Conservation (phyloP, 2,329 filamentous ascomycete species). For the Parasarocladium wereldwijsianum region DNA sequence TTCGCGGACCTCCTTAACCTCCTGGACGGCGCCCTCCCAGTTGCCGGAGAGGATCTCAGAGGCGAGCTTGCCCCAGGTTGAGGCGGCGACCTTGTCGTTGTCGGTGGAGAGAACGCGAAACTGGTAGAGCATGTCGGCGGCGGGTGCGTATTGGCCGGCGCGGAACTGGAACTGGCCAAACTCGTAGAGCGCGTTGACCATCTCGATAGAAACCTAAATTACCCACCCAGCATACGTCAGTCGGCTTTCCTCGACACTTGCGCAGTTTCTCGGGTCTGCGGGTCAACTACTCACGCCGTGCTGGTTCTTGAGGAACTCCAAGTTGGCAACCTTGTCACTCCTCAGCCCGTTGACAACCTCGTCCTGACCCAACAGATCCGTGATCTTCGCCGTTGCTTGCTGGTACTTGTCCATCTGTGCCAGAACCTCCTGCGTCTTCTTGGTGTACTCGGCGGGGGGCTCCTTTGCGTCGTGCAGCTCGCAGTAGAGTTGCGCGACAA, state of each 20-base stretch:
- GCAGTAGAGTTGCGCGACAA: conserved; percentile 81
- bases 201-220: conserved; percentile 66
- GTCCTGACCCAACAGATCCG: conserved; percentile 71
- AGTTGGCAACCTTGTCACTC: conserved; percentile 96
- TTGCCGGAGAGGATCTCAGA: conserved; percentile 89
- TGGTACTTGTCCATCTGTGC: conserved; percentile 69
- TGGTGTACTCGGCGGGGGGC: conserved; percentile 69
- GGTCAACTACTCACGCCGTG: conserved; percentile 53
- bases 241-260: conserved; percentile 1
- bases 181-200: conserved; percentile 92
- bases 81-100: conserved; percentile 90
- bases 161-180: conserved; percentile 97
- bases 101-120: conserved; percentile 97
- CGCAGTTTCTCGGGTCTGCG: conserved; percentile 1
- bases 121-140: conserved; percentile 87
- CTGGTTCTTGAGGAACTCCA: conserved; percentile 94
- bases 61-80: conserved; percentile 95
- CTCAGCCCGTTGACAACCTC: conserved; percentile 82
- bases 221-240: conserved; percentile 7
- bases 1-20: conserved; percentile 81
- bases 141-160: conserved; percentile 83
- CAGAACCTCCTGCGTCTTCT: conserved; percentile 82
- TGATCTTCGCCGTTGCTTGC: conserved; percentile 79
- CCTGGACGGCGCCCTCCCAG: conserved; percentile 89
- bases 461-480: conserved; percentile 71